These are phyloP conservation scores for Diplocarpon mali DNA, from an alignment of 2,329 filamentous ascomycete genomes.

Conservation along the genomic window DNA sequence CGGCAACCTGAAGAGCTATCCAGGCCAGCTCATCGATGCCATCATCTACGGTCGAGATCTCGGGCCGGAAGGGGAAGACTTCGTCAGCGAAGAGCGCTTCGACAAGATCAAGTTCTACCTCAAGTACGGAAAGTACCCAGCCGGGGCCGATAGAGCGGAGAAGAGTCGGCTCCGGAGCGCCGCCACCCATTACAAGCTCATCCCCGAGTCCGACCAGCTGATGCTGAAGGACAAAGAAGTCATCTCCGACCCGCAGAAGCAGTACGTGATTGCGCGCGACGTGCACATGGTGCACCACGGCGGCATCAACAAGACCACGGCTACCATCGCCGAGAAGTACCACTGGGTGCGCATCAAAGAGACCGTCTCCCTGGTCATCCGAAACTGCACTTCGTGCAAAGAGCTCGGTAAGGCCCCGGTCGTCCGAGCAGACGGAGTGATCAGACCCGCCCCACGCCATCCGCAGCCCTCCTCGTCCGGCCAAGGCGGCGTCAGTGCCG, in stretches of 20 bases:
- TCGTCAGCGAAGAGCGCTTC: conserved; percentile 90
- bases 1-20: conserved; percentile 40
- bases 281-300: conserved; percentile 70
- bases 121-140: conserved; percentile 86
- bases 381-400: conserved; percentile 83
- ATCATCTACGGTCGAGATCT: conserved; percentile 52
- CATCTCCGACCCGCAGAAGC: conserved; percentile 75
- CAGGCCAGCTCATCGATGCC: conserved; percentile 42
- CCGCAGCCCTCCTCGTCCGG: conserved; percentile 4
- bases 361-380: conserved; percentile 88
- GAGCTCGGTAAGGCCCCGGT: conserved; percentile 53
- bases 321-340: conserved; percentile 83
- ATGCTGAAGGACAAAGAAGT: conserved; percentile 99
- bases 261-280: conserved; percentile 77
- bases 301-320: conserved; percentile 97
- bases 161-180: conserved; percentile 90
- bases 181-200: conserved; percentile 87
- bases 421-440: conserved; percentile 19
- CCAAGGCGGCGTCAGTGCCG: conserved; percentile 15
- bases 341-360: conserved; percentile 99
- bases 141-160: conserved; percentile 85
- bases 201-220: conserved; percentile 55
- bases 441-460: conserved; percentile 11
- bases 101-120: conserved; percentile 98
- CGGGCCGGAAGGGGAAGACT: conserved; percentile 57